These are phyloP conservation scores for Heterococcus sp. DNA, from an alignment of 108 stramenopile species.

Conservation along the genomic window DNA sequence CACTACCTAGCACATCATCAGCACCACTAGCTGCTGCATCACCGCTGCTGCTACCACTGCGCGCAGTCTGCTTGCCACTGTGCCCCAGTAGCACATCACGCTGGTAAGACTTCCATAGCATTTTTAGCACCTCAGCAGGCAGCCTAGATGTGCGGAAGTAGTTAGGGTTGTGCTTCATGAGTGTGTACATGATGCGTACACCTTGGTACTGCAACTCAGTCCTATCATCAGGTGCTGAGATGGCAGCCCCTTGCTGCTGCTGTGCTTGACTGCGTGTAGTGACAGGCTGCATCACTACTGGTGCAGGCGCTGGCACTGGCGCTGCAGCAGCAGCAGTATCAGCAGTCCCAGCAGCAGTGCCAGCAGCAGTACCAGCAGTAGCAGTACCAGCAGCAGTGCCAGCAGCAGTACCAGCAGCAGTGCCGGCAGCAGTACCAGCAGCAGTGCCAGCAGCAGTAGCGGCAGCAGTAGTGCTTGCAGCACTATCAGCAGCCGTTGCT, in stretches of 20 bases:
- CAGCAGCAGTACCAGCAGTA: neutral
- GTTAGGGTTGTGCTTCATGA: neutral
- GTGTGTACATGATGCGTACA: neutral
- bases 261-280: no score
- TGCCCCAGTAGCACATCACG: neutral
- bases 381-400: slow-evolving; percentile 4
- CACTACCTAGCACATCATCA: no score
- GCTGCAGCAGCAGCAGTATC: no score
- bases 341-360: neutral
- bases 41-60: no score
- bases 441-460: neutral
- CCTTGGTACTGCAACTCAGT: neutral
- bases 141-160: neutral
- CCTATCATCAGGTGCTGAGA: neutral
- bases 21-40: no score
- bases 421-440: neutral
- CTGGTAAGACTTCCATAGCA: neutral
- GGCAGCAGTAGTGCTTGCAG: neutral
- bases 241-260: no score
- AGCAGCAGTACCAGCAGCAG: neutral
- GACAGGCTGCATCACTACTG: no score
- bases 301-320: no score
- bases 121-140: neutral
- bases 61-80: no score
- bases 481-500: neutral